These are phyloP conservation scores for Ceratobasidium sp. DNA, from an alignment of 1,284 basidiomycete genomes.

Conservation along the genomic window DNA sequence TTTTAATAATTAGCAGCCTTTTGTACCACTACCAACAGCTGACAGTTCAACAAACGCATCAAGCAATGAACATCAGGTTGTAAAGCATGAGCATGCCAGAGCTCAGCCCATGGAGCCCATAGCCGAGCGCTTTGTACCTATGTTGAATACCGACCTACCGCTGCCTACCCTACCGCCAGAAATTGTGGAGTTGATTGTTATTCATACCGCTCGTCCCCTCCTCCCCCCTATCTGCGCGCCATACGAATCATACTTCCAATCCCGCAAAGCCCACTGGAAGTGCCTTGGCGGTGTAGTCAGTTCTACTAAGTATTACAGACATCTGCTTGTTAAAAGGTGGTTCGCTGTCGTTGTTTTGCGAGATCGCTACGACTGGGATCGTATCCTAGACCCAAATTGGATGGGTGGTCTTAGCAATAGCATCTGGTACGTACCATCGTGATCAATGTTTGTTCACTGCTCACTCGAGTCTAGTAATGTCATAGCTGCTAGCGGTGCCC, in stretches of 20 bases:
- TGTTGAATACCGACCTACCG: background rate
- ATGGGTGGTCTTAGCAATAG: background rate
- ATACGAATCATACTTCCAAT: background rate
- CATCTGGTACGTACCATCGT: background rate
- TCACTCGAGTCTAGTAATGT: slow-evolving; percentile 2
- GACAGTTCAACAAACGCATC: too few species aligned
- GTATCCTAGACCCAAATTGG: background rate
- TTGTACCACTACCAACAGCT: too few species aligned
- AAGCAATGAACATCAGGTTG: too few species aligned
- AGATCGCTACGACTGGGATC: slow-evolving; percentile 7
- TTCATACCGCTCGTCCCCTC: background rate
- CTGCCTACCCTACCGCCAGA: slow-evolving; percentile 19
- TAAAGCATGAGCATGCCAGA: too few species aligned
- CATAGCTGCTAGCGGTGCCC: slow-evolving; percentile 14
- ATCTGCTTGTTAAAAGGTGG: slow-evolving; percentile 9
- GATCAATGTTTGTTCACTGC: background rate
- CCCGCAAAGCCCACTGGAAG: background rate
- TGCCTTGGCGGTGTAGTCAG: slow-evolving; percentile 15
- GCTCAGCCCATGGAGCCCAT: too few species aligned
- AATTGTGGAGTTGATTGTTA: slow-evolving; percentile 7
- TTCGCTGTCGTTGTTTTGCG: slow-evolving; percentile 11
- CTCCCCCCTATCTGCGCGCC: slow-evolving; percentile 5
- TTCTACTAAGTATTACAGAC: slow-evolving; percentile 25
- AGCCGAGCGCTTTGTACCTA: too few species aligned
- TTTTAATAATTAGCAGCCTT: too few species aligned